Percentiles rank a stretch among this genome's conserved stretches.
Conservation (phyloP, 495 filamentous ascomycete species). For the Aspergillus egyptiacus region DNA sequence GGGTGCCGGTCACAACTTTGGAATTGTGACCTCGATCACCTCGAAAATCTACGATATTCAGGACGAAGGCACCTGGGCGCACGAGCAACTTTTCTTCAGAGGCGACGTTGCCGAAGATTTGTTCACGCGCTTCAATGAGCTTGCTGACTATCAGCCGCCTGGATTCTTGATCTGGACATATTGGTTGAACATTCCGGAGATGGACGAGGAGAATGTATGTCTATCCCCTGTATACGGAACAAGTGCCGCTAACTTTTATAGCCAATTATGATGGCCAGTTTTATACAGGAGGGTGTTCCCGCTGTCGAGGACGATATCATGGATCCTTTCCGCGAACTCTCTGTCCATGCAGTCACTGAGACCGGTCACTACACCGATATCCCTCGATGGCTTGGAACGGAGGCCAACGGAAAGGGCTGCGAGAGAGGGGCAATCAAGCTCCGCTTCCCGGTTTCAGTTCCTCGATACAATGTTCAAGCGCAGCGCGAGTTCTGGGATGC, state of each 20-base stretch:
- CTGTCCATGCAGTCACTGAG: not conserved
- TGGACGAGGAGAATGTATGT: slow-evolving; percentile 13
- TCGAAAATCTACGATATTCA: slow-evolving; percentile 17
- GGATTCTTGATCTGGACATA: slow-evolving; percentile 8
- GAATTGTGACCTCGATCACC: slow-evolving; percentile 19
- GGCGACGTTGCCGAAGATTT: slow-evolving; percentile 6
- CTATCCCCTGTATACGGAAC: not conserved
- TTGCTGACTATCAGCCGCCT: slow-evolving; percentile 9
- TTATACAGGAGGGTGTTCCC: slow-evolving; percentile 3
- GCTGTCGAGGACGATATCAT: slow-evolving; percentile 3
- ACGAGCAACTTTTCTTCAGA: slow-evolving; percentile 8
- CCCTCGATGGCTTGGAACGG: slow-evolving; percentile 8
- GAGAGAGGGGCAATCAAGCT: slow-evolving; percentile 3
- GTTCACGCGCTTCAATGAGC: slow-evolving; percentile 5
- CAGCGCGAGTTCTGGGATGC: slow-evolving; percentile 15
- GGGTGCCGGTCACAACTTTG: slow-evolving; percentile 20
- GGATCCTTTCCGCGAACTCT: slow-evolving; percentile 15
- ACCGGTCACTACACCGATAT: slow-evolving; percentile 17
- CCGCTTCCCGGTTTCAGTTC: slow-evolving; percentile 19
- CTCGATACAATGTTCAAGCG: slow-evolving; percentile 15
- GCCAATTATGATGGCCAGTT: slow-evolving; percentile 7
- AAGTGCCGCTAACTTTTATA: not conserved
- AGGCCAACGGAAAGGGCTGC: slow-evolving; percentile 12
- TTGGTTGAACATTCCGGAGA: not conserved
- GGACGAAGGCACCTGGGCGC: slow-evolving; percentile 8